A percentile compares a stretch with the other conserved stretches of the same genome.
Evolutionary conservation across 352 stramenopile genomes (phyloP).

Genomic region (Pythium guiyangense): DNA sequence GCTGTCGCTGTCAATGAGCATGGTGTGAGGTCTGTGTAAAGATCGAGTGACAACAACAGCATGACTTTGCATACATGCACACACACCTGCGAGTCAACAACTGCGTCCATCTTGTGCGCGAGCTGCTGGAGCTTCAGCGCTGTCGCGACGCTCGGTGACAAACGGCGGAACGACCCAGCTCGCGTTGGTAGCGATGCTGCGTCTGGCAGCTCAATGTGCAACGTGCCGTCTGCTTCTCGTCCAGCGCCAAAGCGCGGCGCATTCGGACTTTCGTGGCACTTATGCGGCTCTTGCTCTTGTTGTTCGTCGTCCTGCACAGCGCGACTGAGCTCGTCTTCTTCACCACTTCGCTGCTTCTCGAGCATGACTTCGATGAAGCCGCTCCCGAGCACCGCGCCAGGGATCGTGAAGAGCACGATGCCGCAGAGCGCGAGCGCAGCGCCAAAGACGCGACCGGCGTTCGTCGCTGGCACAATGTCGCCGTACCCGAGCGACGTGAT

Average conservation of each 20-base stretch:
- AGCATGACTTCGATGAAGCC: conserved; percentile 72
- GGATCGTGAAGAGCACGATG: conserved; percentile 62
- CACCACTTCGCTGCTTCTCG: conserved; percentile 46
- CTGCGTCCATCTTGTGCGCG: conserved; percentile 26
- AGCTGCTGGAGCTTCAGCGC: conserved; percentile 24
- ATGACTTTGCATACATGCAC: not conserved
- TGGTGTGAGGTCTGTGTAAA: no score
- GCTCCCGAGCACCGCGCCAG: conserved; percentile 48
- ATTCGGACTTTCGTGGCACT: not conserved
- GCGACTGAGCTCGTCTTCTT: conserved; percentile 34
- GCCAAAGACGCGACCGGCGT: conserved; percentile 29
- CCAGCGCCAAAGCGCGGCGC: not conserved
- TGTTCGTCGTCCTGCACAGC: conserved; percentile 9
- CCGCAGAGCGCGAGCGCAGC: conserved; percentile 48
- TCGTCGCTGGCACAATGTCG: conserved; percentile 49
- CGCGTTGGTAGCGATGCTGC: not conserved
- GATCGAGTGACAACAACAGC: not conserved
- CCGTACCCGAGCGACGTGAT: conserved; percentile 69
- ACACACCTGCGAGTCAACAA: conserved; percentile 30
- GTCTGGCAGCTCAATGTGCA: conserved; percentile 6
- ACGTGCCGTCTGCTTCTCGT: not conserved
- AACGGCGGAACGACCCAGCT: conserved; percentile 7
- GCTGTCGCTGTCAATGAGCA: conserved; percentile 17
- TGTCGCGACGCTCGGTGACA: conserved; percentile 21
- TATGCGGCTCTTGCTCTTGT: not conserved